phyloP scores from a whole-genome alignment of 768 basidiomycete species.

The Auriculariales sp. region DNA sequence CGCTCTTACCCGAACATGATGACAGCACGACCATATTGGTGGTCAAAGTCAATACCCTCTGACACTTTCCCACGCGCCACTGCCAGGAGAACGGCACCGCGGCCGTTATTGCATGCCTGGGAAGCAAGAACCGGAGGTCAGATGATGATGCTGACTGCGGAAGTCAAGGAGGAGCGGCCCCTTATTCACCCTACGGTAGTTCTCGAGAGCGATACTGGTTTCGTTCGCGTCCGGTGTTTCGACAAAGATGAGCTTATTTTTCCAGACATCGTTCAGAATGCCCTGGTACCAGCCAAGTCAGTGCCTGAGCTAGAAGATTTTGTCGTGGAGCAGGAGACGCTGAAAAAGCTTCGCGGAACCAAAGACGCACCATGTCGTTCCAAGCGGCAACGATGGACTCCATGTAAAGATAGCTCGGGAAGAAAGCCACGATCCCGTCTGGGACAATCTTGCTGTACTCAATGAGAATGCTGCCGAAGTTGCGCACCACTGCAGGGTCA shows the following conservation, averaged over 20 bases:
- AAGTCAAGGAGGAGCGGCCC: background rate
- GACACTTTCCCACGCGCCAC: constrained; percentile 99
- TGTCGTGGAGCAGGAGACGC: background rate
- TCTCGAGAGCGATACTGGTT: constrained; percentile 94
- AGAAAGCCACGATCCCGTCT: constrained; percentile 97
- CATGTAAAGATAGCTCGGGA: constrained; percentile 99
- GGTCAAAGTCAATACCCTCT: constrained; percentile 99
- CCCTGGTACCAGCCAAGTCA: constrained; percentile 38
- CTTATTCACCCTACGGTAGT: constrained; percentile 73
- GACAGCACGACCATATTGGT: constrained; percentile 96
- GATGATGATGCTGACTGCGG: background rate
- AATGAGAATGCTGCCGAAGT: constrained; percentile 94
- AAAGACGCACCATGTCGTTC: constrained; percentile 89
- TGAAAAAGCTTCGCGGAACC: constrained; percentile 9
- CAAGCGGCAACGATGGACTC: constrained; percentile 99
- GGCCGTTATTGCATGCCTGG: constrained; percentile 95
- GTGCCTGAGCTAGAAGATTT: background rate
- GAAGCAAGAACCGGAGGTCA: constrained; percentile 5
- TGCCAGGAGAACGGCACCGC: constrained; percentile 90
- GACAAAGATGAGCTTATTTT: constrained; percentile 96
- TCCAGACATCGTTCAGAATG: constrained; percentile 98
- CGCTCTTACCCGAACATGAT: constrained; percentile 91
- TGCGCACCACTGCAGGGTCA: constrained; percentile 96
- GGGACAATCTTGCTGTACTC: constrained; percentile 98
- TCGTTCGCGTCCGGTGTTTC: constrained; percentile 99